Evolutionary conservation across 73 alveolate species (phyloP).

Genomic region (Tetrahymena elliotti): DNA sequence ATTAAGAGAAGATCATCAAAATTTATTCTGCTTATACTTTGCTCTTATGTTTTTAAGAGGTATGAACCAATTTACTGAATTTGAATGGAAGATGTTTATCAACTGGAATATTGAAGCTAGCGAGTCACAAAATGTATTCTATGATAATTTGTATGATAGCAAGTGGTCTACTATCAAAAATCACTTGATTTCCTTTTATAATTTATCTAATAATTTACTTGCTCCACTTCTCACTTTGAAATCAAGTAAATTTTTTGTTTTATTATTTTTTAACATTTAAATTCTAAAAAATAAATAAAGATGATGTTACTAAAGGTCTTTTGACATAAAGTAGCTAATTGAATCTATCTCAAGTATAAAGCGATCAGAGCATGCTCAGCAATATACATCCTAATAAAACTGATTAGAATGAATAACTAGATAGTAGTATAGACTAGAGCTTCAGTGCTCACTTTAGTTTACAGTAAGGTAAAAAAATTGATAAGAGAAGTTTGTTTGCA

Average conservation of each 20-base stretch:
- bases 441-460: not conserved
- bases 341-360: not conserved
- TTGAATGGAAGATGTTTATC: not conserved
- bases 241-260: not conserved
- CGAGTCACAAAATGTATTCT: not conserved
- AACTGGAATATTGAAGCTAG: not conserved
- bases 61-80: not conserved
- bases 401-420: not conserved
- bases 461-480: not conserved
- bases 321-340: not conserved
- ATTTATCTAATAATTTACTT: not conserved
- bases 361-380: not conserved
- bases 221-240: not conserved
- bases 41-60: not conserved
- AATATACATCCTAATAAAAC: not conserved
- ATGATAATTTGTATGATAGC: not conserved
- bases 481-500: not conserved
- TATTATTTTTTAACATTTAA: not conserved
- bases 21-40: not conserved
- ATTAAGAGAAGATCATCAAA: not conserved
- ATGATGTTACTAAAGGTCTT: not conserved
- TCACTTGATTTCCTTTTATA: not conserved
- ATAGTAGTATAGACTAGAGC: not conserved
- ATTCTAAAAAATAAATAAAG: not conserved
- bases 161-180: not conserved